phyloP scores from a whole-genome alignment of 805 yeast species.

The Ogataea philodendri region DNA sequence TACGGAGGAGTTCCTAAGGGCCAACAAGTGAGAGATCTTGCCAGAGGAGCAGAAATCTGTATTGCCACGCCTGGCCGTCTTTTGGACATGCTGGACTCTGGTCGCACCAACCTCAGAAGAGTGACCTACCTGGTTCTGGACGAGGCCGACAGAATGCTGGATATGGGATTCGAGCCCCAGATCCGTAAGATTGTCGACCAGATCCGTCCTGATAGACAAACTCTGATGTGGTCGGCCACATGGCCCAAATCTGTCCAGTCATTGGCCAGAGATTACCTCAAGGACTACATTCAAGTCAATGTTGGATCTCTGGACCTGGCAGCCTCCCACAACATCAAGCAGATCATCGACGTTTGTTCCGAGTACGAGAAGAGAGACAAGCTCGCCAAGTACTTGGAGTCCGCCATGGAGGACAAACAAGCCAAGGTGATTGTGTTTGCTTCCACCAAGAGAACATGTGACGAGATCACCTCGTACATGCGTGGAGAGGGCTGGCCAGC shows the following conservation, averaged over 20 bases:
- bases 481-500: slow-evolving; percentile 99
- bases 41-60: slow-evolving; percentile 92
- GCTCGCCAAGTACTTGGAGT: slow-evolving; percentile 76
- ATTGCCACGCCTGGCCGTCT: slow-evolving; percentile 99
- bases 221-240: slow-evolving; percentile 99
- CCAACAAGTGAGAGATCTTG: slow-evolving; percentile 92
- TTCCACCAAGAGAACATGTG: slow-evolving; percentile 98
- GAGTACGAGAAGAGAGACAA: slow-evolving; percentile 95
- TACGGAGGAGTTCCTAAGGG: slow-evolving; percentile 99
- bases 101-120: slow-evolving; percentile 92
- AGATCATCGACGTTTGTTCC: slow-evolving; percentile 84
- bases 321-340: slow-evolving; percentile 95
- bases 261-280: slow-evolving; percentile 85
- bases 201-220: slow-evolving; percentile 99
- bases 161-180: slow-evolving; percentile 99
- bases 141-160: slow-evolving; percentile 99
- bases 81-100: slow-evolving; percentile 93
- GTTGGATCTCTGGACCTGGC: slow-evolving; percentile 93
- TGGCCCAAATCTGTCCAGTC: slow-evolving; percentile 99
- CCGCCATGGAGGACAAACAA: slow-evolving; percentile 66
- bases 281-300: slow-evolving; percentile 94
- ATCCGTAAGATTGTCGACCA: slow-evolving; percentile 94
- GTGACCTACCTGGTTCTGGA: slow-evolving; percentile 96
- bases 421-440: slow-evolving; percentile 87
- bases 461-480: slow-evolving; percentile 84